Evolutionary conservation across 805 yeast genomes (phyloP), one percentile per base, ranked within the genome.

Genomic region (Tetrapisispora taiwanensis): DNA sequence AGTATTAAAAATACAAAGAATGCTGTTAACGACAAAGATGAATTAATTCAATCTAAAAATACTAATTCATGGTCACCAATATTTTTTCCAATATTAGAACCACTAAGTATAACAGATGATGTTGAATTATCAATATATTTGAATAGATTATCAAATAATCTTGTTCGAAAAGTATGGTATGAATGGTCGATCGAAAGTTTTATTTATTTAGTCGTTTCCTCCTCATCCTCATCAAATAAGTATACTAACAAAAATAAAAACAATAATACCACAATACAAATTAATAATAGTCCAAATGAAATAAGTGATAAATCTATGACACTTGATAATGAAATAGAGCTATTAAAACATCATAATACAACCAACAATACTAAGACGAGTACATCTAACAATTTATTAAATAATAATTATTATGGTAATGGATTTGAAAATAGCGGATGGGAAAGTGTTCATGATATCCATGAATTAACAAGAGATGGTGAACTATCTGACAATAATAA

Each of bases 41-140:
- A 34, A 22, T 26, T 44, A 27, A 41, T 51, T 5, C 68, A 64
- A 31, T 66, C 82, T 2, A 54, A 66, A 2, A 71, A 70, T 45
- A 53, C 79, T 53, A 62, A 67, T 14, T 79, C 86, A 0, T 83
- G 89, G 89, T 74, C 82, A 44, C 88, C 89, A 1, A 55, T 76
- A 14, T 73, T 74, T 59, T 75, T 83, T 54, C 88, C 88, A 0
- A 50, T 82, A 15, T 69, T 69, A 30, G 67, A 67, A 14, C 84
- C 85, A 1, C 48, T 79, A 13, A 66, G 69, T 30, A 56, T 76
- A 3, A 61, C 74, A 4, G 81, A 78, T 47, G 76, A 73, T 45
- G 71, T 76, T 9, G 82, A 75, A 46, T 50, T 81, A 4, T 75
- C 74, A 32, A 57, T 79, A 0, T 69, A 72, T 30, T 53, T 80